Evolutionary conservation across 2,329 filamentous ascomycete genomes (phyloP).

Genomic region (Colletotrichum cuscutae): DNA sequence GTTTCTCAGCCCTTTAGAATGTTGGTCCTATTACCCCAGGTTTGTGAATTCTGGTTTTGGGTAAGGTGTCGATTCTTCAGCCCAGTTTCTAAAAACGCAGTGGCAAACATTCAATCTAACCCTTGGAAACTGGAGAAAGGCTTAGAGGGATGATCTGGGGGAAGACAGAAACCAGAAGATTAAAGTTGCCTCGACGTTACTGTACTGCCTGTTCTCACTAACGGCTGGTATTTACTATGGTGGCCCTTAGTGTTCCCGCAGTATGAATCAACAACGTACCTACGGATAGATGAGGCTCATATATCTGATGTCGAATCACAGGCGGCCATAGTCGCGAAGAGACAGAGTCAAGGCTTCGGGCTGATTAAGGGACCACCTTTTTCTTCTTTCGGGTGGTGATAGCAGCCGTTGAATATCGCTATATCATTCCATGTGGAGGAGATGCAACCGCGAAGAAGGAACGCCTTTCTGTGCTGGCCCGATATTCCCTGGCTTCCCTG

Average conservation of each 20-base stretch:
- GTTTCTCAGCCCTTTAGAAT: slow-evolving; percentile 10
- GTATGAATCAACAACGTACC: neutral
- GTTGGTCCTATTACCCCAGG: slow-evolving; percentile 5
- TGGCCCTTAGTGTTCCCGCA: neutral
- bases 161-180: neutral
- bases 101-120: slow-evolving; percentile 21
- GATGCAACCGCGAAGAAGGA: neutral
- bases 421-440: neutral
- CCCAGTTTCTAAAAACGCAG: slow-evolving; percentile 5
- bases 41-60: neutral
- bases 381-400: neutral
- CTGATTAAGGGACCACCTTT: neutral
- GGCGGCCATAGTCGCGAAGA: slow-evolving; percentile 9
- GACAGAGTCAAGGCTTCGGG: slow-evolving; percentile 2
- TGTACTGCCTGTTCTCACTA: neutral
- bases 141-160: neutral
- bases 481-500: slow-evolving; percentile 9
- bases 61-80: neutral
- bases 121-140: slow-evolving; percentile 10
- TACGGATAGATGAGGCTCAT: slow-evolving; percentile 5
- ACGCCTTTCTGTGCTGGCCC: slow-evolving; percentile 11
- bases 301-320: slow-evolving; percentile 5
- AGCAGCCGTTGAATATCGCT: slow-evolving; percentile 20
- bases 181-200: neutral
- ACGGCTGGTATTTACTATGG: neutral